phyloP scores from a whole-genome alignment of 352 stramenopile species.

The Phytophthora aleatoria region DNA sequence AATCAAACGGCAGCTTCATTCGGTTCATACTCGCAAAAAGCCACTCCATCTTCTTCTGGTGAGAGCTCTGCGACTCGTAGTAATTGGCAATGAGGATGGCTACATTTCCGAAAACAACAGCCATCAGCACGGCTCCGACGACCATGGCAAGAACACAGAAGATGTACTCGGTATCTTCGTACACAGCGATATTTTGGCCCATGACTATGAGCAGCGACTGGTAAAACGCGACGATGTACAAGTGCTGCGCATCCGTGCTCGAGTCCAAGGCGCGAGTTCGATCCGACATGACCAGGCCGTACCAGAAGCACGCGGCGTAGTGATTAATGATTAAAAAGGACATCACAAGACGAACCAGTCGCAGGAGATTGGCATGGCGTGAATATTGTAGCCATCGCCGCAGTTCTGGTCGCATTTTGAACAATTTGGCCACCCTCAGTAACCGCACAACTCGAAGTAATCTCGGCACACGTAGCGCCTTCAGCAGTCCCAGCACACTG shows the following conservation, averaged over 20 bases:
- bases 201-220: slow-evolving; percentile 75
- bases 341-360: slow-evolving; percentile 67
- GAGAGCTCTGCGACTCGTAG: slow-evolving; percentile 81
- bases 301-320: slow-evolving; percentile 84
- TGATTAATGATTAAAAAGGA: slow-evolving; percentile 80
- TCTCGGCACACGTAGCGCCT: slow-evolving; percentile 67
- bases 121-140: slow-evolving; percentile 78
- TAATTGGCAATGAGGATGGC: slow-evolving; percentile 87
- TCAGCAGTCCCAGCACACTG: slow-evolving; percentile 70
- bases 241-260: slow-evolving; percentile 36
- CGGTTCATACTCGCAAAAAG: slow-evolving; percentile 84
- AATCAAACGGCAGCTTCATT: slow-evolving; percentile 75
- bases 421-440: slow-evolving; percentile 69
- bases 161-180: slow-evolving; percentile 71
- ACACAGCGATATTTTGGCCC: slow-evolving; percentile 76
- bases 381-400: slow-evolving; percentile 86
- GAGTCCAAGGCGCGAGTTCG: slow-evolving; percentile 44
- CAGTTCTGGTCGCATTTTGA: slow-evolving; percentile 74
- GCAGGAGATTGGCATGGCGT: slow-evolving; percentile 74
- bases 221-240: slow-evolving; percentile 77
- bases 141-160: slow-evolving; percentile 79
- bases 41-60: slow-evolving; percentile 90
- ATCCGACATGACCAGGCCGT: slow-evolving; percentile 59
- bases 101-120: slow-evolving; percentile 88
- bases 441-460: slow-evolving; percentile 73